Conservation (phyloP, 2,329 filamentous ascomycete genomes). For the Ophiostoma sp. region DNA sequence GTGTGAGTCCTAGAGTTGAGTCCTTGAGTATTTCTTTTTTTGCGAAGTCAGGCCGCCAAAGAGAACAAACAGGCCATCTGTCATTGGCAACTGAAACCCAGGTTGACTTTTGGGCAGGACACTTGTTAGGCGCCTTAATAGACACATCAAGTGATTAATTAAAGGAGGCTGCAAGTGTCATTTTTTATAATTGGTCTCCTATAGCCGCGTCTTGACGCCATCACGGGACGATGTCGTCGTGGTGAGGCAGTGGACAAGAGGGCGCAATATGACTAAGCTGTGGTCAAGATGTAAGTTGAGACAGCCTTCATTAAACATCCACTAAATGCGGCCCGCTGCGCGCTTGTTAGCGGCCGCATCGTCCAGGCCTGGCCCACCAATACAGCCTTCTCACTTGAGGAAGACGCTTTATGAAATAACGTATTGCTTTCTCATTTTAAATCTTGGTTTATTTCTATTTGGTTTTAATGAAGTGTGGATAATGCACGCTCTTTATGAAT, state of each 20-base stretch:
- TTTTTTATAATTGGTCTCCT: not conserved
- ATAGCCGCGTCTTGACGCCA: not conserved
- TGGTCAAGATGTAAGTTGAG: not conserved
- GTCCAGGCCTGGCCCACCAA: too few relatives aligned
- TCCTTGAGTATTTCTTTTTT: not conserved
- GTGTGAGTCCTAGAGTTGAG: not conserved
- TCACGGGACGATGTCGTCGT: not conserved
- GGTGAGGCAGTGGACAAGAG: too few relatives aligned
- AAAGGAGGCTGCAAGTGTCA: not conserved
- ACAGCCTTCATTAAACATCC: not conserved
- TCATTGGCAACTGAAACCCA: not conserved
- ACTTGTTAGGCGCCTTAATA: not conserved
- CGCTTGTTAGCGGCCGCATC: not conserved
- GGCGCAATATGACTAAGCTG: not conserved
- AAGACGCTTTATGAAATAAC: not conserved
- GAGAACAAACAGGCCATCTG: too few relatives aligned
- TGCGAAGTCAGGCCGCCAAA: not conserved
- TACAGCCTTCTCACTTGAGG: not conserved
- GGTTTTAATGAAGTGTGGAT: too few relatives aligned
- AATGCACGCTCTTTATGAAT: too few relatives aligned
- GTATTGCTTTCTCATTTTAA: too few relatives aligned
- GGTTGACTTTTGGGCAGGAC: not conserved
- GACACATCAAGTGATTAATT: not conserved
- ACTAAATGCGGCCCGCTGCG: conserved; percentile 11
- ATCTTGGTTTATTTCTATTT: too few relatives aligned